Evolutionary conservation across 768 basidiomycete species (phyloP).

Genomic region (Fomitopsis pulvina): DNA sequence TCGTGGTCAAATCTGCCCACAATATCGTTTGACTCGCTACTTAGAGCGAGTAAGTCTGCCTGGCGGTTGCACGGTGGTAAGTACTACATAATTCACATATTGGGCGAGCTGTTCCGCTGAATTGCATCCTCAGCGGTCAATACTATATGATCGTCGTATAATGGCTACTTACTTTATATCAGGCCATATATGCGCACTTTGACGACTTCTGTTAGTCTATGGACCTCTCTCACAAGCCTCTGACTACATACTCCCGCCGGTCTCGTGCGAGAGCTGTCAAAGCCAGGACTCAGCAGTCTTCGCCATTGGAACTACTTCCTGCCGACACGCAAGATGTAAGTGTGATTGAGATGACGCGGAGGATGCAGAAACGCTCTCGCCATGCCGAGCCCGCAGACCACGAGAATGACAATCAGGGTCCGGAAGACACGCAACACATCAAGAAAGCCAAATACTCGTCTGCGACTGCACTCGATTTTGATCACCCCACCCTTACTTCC

Average conservation of each 20-base stretch:
- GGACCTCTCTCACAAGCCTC: slow-evolving; percentile 11
- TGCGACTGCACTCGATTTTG: slow-evolving; percentile 3
- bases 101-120: too few species aligned
- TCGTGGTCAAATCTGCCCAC: too few species aligned
- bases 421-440: slow-evolving; percentile 27
- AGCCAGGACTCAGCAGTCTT: slow-evolving; percentile 13
- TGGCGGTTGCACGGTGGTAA: too few species aligned
- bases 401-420: slow-evolving; percentile 2
- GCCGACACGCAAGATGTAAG: slow-evolving; percentile 27
- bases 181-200: too few species aligned
- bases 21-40: too few species aligned
- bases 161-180: too few species aligned
- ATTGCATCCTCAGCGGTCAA: too few species aligned
- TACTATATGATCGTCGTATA: too few species aligned
- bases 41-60: too few species aligned
- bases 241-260: slow-evolving; percentile 19
- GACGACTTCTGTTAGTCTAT: slow-evolving; percentile 12
- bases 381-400: slow-evolving; percentile 14
- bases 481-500: background rate
- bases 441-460: slow-evolving; percentile 19
- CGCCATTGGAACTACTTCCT: slow-evolving; percentile 20
- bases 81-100: too few species aligned
- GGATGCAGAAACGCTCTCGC: slow-evolving; percentile 44
- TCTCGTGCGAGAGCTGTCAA: background rate
- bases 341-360: slow-evolving; percentile 33